Percentiles rank a stretch among this genome's conserved stretches.
Conservation (phyloP, 306 rosid genomes). For the Vachellia collinsii region DNA sequence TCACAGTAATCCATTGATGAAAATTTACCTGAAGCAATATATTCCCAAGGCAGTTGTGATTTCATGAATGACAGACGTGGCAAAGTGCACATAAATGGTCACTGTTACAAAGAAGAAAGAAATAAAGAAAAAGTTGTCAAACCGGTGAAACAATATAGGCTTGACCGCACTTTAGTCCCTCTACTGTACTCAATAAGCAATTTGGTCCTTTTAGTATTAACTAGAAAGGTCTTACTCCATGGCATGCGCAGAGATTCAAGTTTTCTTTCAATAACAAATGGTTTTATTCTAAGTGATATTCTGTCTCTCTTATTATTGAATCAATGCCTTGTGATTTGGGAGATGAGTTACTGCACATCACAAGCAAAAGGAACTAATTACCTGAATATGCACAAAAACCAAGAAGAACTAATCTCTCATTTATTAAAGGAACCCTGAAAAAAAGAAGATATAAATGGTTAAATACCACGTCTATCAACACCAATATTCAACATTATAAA, state of each 20-base stretch:
- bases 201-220: not conserved
- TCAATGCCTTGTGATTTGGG: not conserved
- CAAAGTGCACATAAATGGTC: constrained; percentile 80
- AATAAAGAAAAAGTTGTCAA: constrained; percentile 26
- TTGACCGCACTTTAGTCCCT: not conserved
- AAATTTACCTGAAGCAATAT: constrained; percentile 85
- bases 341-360: constrained; percentile 9
- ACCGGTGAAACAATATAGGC: not conserved
- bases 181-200: not conserved
- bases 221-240: not conserved
- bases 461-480: not conserved
- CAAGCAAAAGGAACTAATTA: constrained; percentile 30
- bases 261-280: not conserved
- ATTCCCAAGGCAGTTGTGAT: constrained; percentile 87
- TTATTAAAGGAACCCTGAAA: constrained; percentile 73
- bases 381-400: constrained; percentile 79
- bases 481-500: constrained; percentile 28
- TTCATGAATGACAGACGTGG: constrained; percentile 78
- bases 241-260: not conserved
- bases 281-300: not conserved
- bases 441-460: not conserved
- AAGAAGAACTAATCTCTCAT: constrained; percentile 83
- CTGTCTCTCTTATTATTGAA: not conserved
- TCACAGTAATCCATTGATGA: not conserved
- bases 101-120: constrained; percentile 44